Conservation (phyloP, 2,329 filamentous ascomycete genomes). For the Botrytis fabae region DNA sequence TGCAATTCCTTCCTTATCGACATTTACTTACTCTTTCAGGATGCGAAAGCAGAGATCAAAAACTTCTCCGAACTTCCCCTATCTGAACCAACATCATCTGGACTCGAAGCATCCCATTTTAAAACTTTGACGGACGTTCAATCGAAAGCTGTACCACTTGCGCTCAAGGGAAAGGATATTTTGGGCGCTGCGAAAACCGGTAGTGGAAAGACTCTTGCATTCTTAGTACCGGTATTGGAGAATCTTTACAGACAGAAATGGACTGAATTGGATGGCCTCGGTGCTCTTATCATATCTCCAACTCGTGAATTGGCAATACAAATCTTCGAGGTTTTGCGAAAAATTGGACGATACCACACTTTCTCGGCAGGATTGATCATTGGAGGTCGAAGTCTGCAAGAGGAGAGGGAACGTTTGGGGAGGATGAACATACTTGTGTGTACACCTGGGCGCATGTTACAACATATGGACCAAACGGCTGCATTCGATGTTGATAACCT, state of each 20-base stretch:
- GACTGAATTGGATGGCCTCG: conserved; percentile 87
- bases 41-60: conserved; percentile 46
- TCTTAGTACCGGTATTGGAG: conserved; percentile 87
- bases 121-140: conserved; percentile 91
- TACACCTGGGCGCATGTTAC: conserved; percentile 90
- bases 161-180: conserved; percentile 82
- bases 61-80: conserved; percentile 84
- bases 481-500: conserved; percentile 87
- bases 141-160: conserved; percentile 81
- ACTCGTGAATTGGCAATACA: conserved; percentile 95
- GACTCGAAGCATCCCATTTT: conserved; percentile 85
- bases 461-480: conserved; percentile 93
- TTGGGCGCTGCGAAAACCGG: conserved; percentile 94
- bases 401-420: conserved; percentile 78
- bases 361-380: conserved; percentile 94
- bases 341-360: conserved; percentile 82
- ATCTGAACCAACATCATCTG: conserved; percentile 74
- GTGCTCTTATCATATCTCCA: conserved; percentile 88
- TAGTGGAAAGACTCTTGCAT: conserved; percentile 92
- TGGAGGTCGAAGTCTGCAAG: conserved; percentile 85
- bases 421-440: conserved; percentile 98
- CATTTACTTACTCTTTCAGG: conserved; percentile 33
- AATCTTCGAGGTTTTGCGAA: conserved; percentile 91
- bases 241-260: conserved; percentile 87
- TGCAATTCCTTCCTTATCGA: conserved; percentile 2